Evolutionary conservation across 1,284 basidiomycete species (phyloP), one percentile per base, ranked within the genome.

Genomic region (Ceratobasidium sp.): DNA sequence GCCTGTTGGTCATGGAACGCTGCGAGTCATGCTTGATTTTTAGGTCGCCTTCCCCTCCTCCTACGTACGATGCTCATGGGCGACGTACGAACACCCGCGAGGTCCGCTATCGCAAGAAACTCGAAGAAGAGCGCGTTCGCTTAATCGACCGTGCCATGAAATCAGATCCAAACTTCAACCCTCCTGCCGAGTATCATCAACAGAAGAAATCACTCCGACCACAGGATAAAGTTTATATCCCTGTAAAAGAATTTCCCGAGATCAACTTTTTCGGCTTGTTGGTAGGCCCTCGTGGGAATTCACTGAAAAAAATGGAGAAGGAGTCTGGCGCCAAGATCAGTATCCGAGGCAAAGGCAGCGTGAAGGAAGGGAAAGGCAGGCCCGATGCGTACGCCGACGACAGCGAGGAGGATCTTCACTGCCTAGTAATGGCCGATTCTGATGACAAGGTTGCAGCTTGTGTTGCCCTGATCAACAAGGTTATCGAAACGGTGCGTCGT

Each of bases 251-350:
- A 86, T 99, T 99, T 83, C 98, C 98, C 4, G 97, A 99, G 86
- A 99, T 99, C 88, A 99, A 99, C 86, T 99, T 99, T 86, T 99
- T 99, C 82, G 98, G 98, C 82, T 88, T 99, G 79, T 91, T 99
- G 78, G 97, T 99, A 80, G 98, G 98, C 55, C 98, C 98, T 82
- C 94, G 98, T 82, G 98, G 98, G 66, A 99, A 99, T 85, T 97
- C 96, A 86, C 87, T 99, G 88, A 99, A 99, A 89, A 97, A 96
- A 85, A 99, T 99, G 98, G 98, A 99, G 86, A 89, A 95, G 77
- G 96, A 99, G 82, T 96, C 94, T 82, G 98, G 98, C 35, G 98
- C 98, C 23, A 99, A 99, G 87, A 99, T 99, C 83, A 96, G 94
- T 81, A 99, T 99, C 81, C 91, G 98, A 80, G 98, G 98, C 75